phyloP scores from a whole-genome alignment of 129 eudicot species.

The Tagetes erecta region DNA sequence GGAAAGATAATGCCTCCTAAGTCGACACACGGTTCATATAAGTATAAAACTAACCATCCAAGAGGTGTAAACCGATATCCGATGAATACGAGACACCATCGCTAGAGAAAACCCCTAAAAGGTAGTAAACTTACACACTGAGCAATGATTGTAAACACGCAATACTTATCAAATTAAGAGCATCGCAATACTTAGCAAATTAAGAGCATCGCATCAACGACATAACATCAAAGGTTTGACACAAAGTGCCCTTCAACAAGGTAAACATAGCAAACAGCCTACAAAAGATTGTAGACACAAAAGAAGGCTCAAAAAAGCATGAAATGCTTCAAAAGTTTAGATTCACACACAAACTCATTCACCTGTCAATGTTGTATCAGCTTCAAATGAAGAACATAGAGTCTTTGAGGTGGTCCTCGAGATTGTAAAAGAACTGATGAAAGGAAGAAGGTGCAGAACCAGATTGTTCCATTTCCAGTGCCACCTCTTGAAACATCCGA shows the following conservation, averaged over 20 bases:
- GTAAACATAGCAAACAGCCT: not conserved
- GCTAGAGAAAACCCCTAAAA: no score
- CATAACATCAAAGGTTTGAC: not conserved
- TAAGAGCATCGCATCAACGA: not conserved
- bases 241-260: constrained; percentile 8
- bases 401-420: constrained; percentile 49
- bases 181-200: not conserved
- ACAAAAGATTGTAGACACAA: not conserved
- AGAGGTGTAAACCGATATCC: no score
- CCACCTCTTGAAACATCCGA: constrained; percentile 62
- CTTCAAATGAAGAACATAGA: constrained; percentile 60
- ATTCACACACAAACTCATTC: constrained; percentile 79
- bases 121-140: no score
- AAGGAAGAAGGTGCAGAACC: constrained; percentile 33
- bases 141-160: no score
- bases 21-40: no score
- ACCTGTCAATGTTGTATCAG: constrained; percentile 22
- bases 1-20: no score
- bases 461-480: constrained; percentile 32
- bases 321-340: constrained; percentile 31
- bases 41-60: no score
- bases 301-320: constrained; percentile 19
- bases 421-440: constrained; percentile 38
- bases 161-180: no score
- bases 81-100: no score